Evolutionary conservation across 495 filamentous ascomycete species (phyloP).

Genomic region (Amphirosellinia nigrospora): DNA sequence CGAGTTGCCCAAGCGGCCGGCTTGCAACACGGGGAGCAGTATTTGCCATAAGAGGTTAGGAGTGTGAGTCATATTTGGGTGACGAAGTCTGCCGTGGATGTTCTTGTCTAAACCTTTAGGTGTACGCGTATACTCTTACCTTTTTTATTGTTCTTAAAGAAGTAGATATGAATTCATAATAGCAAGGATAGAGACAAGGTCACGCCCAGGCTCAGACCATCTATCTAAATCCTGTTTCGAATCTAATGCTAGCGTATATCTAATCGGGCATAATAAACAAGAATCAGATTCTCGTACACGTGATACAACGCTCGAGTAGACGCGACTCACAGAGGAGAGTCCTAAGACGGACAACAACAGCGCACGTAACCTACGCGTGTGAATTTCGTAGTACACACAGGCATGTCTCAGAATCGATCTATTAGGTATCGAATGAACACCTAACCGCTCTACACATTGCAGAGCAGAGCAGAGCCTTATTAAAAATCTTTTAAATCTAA

Average conservation of each 20-base stretch:
- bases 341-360: not conserved
- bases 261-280: not conserved
- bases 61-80: not conserved
- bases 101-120: not conserved
- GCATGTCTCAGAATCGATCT: not conserved
- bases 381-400: not conserved
- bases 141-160: not conserved
- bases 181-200: not conserved
- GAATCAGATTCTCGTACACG: not conserved
- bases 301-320: no score
- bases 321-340: no score
- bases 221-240: not conserved
- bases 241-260: not conserved
- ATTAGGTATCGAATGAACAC: conserved; percentile 11
- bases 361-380: not conserved
- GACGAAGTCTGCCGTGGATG: not conserved
- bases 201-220: not conserved
- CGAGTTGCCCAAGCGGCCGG: not conserved
- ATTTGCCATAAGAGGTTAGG: not conserved
- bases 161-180: not conserved
- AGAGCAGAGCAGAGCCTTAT: not conserved
- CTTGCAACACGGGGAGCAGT: no score
- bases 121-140: not conserved
- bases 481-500: not conserved
- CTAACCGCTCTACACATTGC: not conserved